phyloP scores from a whole-genome alignment of 164 flowering plant genomes.

The Vitis riparia region DNA sequence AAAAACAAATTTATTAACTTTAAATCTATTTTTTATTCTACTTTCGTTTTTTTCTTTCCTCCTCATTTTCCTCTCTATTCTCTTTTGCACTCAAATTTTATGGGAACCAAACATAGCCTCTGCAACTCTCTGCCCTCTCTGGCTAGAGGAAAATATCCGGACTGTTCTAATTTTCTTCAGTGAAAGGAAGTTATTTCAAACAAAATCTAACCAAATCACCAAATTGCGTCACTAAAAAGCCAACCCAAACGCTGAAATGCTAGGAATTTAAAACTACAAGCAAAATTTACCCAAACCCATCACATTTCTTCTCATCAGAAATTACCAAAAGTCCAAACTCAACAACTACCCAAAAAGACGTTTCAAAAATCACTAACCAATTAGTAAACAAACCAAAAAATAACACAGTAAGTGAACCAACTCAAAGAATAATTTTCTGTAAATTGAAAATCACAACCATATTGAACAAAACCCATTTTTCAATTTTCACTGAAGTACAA shows the following conservation, averaged over 20 bases:
- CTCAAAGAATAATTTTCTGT: background rate
- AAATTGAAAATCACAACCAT: background rate
- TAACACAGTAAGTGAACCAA: background rate
- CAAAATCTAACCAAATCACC: background rate
- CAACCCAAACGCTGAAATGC: background rate
- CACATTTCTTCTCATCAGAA: no score
- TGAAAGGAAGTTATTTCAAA: no score
- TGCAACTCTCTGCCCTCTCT: no score
- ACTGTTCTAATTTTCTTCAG: no score
- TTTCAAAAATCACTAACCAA: background rate
- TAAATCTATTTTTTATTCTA: no score
- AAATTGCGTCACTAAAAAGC: background rate
- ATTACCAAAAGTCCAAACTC: background rate
- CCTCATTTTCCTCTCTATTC: no score
- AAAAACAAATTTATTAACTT: no score
- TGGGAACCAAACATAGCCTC: no score
- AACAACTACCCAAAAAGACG: background rate
- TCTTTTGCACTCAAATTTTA: no score
- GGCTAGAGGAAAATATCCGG: no score
- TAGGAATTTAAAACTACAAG: background rate
- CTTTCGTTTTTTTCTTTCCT: no score
- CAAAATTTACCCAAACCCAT: background rate
- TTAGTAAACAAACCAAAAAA: background rate
- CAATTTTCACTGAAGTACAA: background rate
- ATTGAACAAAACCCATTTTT: background rate